phyloP scores from a whole-genome alignment of 805 yeast species.

The Nakazawaea siamensis region DNA sequence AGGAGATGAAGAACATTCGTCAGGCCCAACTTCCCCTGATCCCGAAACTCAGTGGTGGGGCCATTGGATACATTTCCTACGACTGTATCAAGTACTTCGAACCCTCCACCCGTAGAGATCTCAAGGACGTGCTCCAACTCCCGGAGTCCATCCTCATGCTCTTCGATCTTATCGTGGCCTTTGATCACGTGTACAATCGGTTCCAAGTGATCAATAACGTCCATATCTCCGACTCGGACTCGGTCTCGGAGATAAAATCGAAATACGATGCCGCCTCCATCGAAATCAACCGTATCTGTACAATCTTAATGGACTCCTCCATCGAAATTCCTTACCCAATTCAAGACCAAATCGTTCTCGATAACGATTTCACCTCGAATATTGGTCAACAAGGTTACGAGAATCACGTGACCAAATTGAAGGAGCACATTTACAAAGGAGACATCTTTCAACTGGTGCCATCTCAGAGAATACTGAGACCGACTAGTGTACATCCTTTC shows the following conservation, averaged over 20 bases:
- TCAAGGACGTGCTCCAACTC: slow-evolving; percentile 71
- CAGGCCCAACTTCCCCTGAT: slow-evolving; percentile 79
- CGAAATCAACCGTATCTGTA: slow-evolving; percentile 51
- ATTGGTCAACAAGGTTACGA: slow-evolving; percentile 94
- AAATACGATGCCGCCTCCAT: slow-evolving; percentile 46
- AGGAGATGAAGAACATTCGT: slow-evolving; percentile 55
- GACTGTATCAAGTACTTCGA: slow-evolving; percentile 97
- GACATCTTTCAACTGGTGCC: slow-evolving; percentile 98
- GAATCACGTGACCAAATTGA: slow-evolving; percentile 63
- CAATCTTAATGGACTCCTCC: slow-evolving; percentile 34
- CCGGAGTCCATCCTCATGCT: slow-evolving; percentile 94
- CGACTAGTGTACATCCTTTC: slow-evolving; percentile 93
- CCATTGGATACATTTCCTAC: slow-evolving; percentile 90
- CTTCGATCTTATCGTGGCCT: slow-evolving; percentile 83
- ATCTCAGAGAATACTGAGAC: slow-evolving; percentile 92
- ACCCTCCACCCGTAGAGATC: slow-evolving; percentile 71
- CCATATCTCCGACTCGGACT: slow-evolving; percentile 29
- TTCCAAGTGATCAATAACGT: slow-evolving; percentile 86
- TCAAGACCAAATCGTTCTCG: slow-evolving; percentile 63
- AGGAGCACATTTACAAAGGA: slow-evolving; percentile 78
- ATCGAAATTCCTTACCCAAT: slow-evolving; percentile 51
- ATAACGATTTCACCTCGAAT: slow-evolving; percentile 75
- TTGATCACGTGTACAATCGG: slow-evolving; percentile 90
- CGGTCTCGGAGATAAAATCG: slow-evolving; percentile 24
- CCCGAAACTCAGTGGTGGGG: slow-evolving; percentile 88